Base-by-base conservation (phyloP, 1,284 basidiomycete species). In the Heliocybe sulcata region DNA sequence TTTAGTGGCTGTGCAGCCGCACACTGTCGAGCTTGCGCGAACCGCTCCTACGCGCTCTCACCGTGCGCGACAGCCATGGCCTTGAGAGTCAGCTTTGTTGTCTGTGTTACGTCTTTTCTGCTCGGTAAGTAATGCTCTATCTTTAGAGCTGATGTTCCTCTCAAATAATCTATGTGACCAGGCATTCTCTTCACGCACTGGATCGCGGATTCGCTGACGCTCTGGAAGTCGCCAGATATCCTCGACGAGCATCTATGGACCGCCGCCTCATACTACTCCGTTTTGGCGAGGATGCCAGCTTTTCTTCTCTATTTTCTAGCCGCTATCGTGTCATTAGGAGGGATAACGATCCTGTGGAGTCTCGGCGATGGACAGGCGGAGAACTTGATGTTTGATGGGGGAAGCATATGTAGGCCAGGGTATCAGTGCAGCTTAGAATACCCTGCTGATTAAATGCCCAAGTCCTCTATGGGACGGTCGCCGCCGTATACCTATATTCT, bases 341-440 rank as follows among this genome's bases (percentile, higher is more conserved):
- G 73, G 1, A 67, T 74, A 23, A 85, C 83, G 45, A 81, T 91
- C 55, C 71, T 89, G 19, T 87, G 84, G 83, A 90, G 87, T 66
- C 72, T 91, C 58, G 74, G 80, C 25, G 88, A 92, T 60, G 82
- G 86, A 8, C 71, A 81, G 60, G 90, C 89, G 1, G 86, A 81
- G 35, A 92, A 92, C 67, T 72, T 92, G 63, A 91, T 92, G 89
- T 92, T 92, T 64, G 89, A 92, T 62, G 89, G 89, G 22, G 90
- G 84, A 45, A 90, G 89, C 66, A 84, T 90, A 62, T 87, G 89
- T 91, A 59, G 67, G 87, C 73, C 16, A 58, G 19, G 26, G 27
- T 42, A 33, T 23, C 31, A 51, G 19, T 52, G 22, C 29, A 53
- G 22, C 23, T 22, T 29, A 19, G n/a, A 20, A 35, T 55, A 45